Conservation (phyloP, 192 early-diverging fungal species). For the Glomus cerebriforme region DNA sequence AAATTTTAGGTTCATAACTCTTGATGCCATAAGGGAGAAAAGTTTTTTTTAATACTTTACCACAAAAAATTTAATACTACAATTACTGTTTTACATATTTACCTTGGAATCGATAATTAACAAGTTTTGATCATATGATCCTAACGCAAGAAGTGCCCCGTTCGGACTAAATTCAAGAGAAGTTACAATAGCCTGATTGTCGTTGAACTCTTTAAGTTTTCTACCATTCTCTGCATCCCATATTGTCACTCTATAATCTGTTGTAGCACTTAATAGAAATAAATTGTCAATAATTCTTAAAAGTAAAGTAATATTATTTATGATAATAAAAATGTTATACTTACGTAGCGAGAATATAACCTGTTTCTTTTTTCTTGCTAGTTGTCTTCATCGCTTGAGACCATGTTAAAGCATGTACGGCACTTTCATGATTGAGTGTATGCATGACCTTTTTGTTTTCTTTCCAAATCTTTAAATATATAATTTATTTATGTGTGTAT, state of each 20-base stretch:
- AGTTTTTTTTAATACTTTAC: background rate
- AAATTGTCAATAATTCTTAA: background rate
- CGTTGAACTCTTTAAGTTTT: background rate
- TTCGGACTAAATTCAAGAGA: background rate
- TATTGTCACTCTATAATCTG: background rate
- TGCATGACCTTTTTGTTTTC: background rate
- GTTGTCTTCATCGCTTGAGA: background rate
- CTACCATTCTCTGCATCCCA: background rate
- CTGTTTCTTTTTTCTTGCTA: background rate
- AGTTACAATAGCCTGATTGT: background rate
- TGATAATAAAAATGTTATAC: background rate
- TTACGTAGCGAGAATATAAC: background rate
- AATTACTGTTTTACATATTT: too few species aligned
- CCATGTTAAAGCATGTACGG: background rate
- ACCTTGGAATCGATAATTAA: background rate
- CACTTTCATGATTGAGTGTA: background rate
- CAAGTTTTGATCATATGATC: background rate
- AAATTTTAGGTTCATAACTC: background rate
- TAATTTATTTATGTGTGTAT: background rate
- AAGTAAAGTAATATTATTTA: background rate
- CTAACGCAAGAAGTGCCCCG: background rate
- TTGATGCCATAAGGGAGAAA: background rate
- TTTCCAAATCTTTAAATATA: background rate
- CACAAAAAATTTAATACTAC: too few species aligned
- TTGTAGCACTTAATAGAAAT: background rate